phyloP scores from a whole-genome alignment of 73 alveolate genomes.

The Tetrahymena borealis region DNA sequence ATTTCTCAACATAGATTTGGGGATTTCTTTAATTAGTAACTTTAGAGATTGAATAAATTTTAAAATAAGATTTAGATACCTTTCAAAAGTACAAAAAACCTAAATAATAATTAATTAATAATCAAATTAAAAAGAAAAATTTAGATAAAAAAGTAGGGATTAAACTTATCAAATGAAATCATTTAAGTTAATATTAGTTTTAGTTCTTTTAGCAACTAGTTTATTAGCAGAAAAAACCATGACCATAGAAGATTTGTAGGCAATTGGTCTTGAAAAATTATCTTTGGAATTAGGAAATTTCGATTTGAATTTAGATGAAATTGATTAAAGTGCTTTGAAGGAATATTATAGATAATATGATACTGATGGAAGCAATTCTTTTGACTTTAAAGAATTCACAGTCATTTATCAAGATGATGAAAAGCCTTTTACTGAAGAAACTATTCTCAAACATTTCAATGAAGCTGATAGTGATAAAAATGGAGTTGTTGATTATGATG shows the following conservation, averaged over 20 bases:
- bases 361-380: neutral
- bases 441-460: neutral
- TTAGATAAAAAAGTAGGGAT: neutral
- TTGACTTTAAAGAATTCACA: neutral
- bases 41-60: no score
- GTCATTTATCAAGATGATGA: neutral
- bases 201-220: neutral
- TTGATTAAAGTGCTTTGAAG: neutral
- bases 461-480: neutral
- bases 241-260: neutral
- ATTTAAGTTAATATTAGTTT: neutral
- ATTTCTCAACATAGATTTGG: neutral
- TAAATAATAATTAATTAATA: neutral
- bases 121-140: neutral
- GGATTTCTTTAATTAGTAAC: neutral
- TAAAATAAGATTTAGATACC: no score
- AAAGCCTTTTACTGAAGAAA: neutral
- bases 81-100: neutral
- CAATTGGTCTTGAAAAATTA: neutral
- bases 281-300: neutral
- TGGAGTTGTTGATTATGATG: neutral
- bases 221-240: neutral
- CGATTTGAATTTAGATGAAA: neutral
- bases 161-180: neutral
- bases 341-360: neutral